Conservation (phyloP, 805 yeast genomes). For the Debaryomyces prosopidis region DNA sequence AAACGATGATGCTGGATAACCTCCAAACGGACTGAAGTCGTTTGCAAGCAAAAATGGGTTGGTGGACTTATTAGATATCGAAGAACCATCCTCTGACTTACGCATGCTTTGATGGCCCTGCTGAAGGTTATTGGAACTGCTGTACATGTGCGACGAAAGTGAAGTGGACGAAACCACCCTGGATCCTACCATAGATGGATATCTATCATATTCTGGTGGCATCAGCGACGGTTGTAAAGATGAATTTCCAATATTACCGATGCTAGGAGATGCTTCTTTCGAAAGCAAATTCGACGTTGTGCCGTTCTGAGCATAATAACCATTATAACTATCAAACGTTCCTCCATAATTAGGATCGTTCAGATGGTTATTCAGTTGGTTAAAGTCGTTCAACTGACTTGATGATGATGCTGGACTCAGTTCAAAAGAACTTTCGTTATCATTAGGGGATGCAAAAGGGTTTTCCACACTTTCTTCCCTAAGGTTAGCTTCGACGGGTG, state of each 20-base stretch:
- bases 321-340: constrained; percentile 34
- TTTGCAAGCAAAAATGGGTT: constrained; percentile 45
- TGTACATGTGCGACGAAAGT: constrained; percentile 19
- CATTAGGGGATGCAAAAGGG: constrained; percentile 10
- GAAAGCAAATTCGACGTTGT: constrained; percentile 23
- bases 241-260: too few species aligned
- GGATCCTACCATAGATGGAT: constrained; percentile 62
- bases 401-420: constrained; percentile 7
- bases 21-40: constrained; percentile 93
- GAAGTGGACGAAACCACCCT: constrained; percentile 55
- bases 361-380: neutral
- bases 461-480: neutral
- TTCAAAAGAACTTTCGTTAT: constrained; percentile 9
- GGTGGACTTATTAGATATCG: constrained; percentile 19
- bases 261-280: constrained; percentile 12
- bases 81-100: constrained; percentile 18
- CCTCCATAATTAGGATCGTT: constrained; percentile 5
- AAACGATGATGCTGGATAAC: constrained; percentile 90
- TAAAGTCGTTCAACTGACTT: constrained; percentile 8
- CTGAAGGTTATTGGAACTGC: constrained; percentile 7
- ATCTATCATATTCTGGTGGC: constrained; percentile 66
- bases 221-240: too few species aligned
- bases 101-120: constrained; percentile 4
- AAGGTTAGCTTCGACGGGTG: constrained; percentile 16
- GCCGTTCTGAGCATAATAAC: constrained; percentile 42